Conservation (phyloP, 306 rosid genomes). For the Albizia julibrissin region DNA sequence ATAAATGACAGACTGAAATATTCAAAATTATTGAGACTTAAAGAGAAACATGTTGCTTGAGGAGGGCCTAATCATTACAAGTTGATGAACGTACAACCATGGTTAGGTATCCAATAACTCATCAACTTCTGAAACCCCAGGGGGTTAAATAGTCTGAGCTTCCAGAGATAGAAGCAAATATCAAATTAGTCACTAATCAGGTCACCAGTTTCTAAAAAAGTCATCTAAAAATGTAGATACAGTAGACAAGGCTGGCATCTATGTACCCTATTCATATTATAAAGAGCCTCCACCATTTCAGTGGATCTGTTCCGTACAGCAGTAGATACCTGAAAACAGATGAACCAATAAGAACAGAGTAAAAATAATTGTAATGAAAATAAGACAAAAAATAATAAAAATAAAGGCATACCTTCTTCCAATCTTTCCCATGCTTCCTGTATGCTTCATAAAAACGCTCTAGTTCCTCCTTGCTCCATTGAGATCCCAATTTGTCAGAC, state of each 20-base stretch:
- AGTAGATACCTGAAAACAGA: constrained; percentile 64
- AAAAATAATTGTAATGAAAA: neutral
- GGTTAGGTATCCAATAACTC: neutral
- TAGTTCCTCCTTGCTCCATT: constrained; percentile 85
- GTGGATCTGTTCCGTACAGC: constrained; percentile 50
- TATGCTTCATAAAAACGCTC: constrained; percentile 83
- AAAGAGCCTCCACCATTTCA: constrained; percentile 85
- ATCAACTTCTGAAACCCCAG: neutral
- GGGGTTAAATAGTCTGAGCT: neutral
- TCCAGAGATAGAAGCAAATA: constrained; percentile 18
- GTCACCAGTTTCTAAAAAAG: neutral
- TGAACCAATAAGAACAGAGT: constrained; percentile 19
- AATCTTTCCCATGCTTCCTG: constrained; percentile 77
- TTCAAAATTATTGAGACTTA: constrained; percentile 2
- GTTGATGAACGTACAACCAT: constrained; percentile 16
- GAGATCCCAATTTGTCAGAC: constrained; percentile 81
- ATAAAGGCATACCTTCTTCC: constrained; percentile 68
- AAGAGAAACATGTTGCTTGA: constrained; percentile 3
- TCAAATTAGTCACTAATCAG: neutral
- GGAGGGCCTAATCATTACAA: constrained; percentile 18
- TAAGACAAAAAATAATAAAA: constrained; percentile 4
- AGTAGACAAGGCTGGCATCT: constrained; percentile 16
- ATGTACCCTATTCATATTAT: constrained; percentile 67
- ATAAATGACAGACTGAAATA: constrained; percentile 7
- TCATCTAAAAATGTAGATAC: neutral